phyloP scores from a whole-genome alignment of 306 rosid genomes.

The Trifolium subterraneum region DNA sequence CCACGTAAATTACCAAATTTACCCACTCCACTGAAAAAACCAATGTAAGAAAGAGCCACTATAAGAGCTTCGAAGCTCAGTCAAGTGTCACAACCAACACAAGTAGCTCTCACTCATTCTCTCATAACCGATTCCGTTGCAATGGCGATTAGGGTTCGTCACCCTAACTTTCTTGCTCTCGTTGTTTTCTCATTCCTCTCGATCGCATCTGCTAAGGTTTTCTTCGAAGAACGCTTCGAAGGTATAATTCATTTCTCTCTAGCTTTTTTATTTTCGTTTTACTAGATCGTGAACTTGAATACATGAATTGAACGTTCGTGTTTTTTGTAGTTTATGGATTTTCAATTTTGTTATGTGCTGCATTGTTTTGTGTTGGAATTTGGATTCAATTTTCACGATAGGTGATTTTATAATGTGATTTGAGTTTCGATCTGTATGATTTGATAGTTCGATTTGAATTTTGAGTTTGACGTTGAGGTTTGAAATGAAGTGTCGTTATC shows the following conservation, averaged over 20 bases:
- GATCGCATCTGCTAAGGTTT: constrained; percentile 77
- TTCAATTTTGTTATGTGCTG: background rate
- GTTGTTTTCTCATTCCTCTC: constrained; percentile 63
- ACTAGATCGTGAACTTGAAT: constrained; percentile 30
- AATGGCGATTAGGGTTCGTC: constrained; percentile 79
- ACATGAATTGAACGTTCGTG: background rate
- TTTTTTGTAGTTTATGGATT: constrained; percentile 36
- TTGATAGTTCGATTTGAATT: constrained; percentile 17
- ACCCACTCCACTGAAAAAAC: constrained; percentile 34
- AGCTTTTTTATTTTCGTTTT: background rate
- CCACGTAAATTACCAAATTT: constrained; percentile 37
- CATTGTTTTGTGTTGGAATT: constrained; percentile 20
- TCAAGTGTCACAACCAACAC: constrained; percentile 4
- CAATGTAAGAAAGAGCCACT: constrained; percentile 23
- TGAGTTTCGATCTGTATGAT: constrained; percentile 51
- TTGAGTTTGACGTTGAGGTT: background rate
- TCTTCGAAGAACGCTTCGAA: constrained; percentile 92
- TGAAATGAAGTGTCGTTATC: constrained; percentile 27
- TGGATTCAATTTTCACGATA: constrained; percentile 37
- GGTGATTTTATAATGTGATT: constrained; percentile 13
- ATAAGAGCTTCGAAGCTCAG: constrained; percentile 44
- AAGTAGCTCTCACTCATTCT: constrained; percentile 30
- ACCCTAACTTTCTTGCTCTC: constrained; percentile 69
- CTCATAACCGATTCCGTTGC: constrained; percentile 34
- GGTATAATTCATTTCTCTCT: constrained; percentile 53